Percentiles rank a stretch among this genome's conserved stretches.
These are phyloP conservation scores for Picochlorum sp. DNA, from an alignment of 139 green algal genomes.

Conservation along the genomic window DNA sequence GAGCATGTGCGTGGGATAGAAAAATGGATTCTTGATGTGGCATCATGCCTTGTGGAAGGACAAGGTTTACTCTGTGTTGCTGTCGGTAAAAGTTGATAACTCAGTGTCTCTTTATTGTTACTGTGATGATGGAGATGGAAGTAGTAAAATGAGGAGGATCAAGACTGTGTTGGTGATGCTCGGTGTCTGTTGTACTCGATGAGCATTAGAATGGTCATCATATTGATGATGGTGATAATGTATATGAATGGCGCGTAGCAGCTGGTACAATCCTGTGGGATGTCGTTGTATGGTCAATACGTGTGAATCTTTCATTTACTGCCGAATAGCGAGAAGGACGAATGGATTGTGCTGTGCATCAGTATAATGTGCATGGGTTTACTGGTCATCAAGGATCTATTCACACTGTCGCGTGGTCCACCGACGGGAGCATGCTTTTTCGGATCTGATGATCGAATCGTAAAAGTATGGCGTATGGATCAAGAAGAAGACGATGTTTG, in stretches of 20 bases:
- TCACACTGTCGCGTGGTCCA: constrained; percentile 37
- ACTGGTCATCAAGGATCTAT: constrained; percentile 45
- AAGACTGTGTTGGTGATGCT: not conserved
- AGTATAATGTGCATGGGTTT: constrained; percentile 12
- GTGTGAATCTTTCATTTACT: not conserved
- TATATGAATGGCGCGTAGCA: constrained; percentile 20
- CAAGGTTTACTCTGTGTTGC: not conserved
- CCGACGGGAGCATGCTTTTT: constrained; percentile 24
- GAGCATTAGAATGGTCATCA: not conserved
- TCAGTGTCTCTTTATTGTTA: constrained; percentile 16
- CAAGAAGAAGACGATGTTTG: not conserved
- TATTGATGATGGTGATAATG: not conserved
- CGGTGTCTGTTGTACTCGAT: constrained; percentile 42
- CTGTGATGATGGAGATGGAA: not conserved
- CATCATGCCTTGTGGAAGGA: not conserved
- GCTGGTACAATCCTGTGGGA: constrained; percentile 39
- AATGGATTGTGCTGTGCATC: constrained; percentile 2
- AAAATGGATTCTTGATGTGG: not conserved
- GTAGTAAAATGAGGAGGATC: no score
- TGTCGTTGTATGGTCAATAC: constrained; percentile 29
- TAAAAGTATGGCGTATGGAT: constrained; percentile 31
- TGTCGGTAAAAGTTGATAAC: constrained; percentile 39
- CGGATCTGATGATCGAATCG: constrained; percentile 36
- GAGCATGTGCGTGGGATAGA: not conserved
- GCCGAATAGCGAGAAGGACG: no score